Base-by-base conservation (phyloP, 768 basidiomycete genomes). In the Tylopilus rubrobrunneus region DNA sequence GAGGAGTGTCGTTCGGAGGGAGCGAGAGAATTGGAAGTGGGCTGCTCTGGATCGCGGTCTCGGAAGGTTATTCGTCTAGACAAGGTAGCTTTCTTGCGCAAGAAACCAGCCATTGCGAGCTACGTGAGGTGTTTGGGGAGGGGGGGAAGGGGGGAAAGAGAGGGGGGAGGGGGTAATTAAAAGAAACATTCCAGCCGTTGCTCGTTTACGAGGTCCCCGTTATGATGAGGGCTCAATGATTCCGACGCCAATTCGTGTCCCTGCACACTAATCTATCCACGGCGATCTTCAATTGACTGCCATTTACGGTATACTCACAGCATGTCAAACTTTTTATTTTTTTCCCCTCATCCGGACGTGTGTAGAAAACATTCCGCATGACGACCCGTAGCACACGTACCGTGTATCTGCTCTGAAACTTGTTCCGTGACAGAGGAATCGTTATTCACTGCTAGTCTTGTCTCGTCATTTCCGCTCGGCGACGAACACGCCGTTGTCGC, bases 61-160 rank as follows among this genome's bases (percentile, higher is more conserved):
- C 25, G n/a, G 36, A 37, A 2, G 50, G 42, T 3, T n/a, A 7
- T 21, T 43, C 41, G 53, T 54, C 51, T 63, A 0, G 53, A 40
- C 9, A 51, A 0, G 6, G 73, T 79, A 11, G 61, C 55, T 63
- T 79, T 80, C 72, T 71, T 81, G 71, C 78, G 81, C 67, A 82
- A 72, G 71, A 83, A 81, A 65, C 75, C 75, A 60, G 78, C 76
- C 81, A 83, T 82, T 34, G 60, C 49, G 27, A 48, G 58, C 23
- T 50, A 45, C 31, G 25, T 23, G 36, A 43, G 44, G 49, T 28
- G 25, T 40, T 2, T 21, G 21, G n/a, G 19, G 14, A 36, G 5
- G 19, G 29, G 39, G 14, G 15, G 4, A 19, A 4, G 17, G n/a
- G 23, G 15, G 17, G 9, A 17, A 31, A 17, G 31, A 15, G 28